These are phyloP conservation scores for Corymbia citriodora DNA, from an alignment of 441 rosid species.

Conservation along the genomic window DNA sequence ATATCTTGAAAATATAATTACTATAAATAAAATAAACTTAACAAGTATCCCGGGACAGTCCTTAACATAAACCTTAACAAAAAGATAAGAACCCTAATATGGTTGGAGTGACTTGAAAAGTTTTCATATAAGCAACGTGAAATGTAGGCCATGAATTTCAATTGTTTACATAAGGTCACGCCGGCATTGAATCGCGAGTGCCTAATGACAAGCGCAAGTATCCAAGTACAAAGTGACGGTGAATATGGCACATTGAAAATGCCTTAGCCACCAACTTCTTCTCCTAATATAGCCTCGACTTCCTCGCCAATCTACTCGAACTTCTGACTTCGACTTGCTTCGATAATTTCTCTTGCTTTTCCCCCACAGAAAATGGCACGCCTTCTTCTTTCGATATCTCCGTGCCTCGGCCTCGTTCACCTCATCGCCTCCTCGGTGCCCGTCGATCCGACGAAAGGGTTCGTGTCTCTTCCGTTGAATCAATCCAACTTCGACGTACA, in stretches of 20 bases:
- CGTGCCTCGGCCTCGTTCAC: background rate
- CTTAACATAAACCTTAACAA: background rate
- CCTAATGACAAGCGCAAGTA: background rate
- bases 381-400: background rate
- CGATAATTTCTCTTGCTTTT: background rate
- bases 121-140: background rate
- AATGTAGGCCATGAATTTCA: background rate
- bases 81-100: background rate
- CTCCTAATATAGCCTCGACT: background rate
- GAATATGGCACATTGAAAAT: background rate
- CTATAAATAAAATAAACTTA: background rate
- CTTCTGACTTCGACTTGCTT: background rate
- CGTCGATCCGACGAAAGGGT: slow-evolving; percentile 13
- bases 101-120: background rate
- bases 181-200: background rate
- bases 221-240: background rate
- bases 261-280: background rate
- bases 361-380: background rate
- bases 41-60: background rate
- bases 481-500: slow-evolving; percentile 10
- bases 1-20: background rate
- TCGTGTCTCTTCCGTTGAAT: slow-evolving; percentile 15
- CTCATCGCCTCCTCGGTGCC: background rate
- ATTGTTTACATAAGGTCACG: background rate
- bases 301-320: background rate